Conservation (phyloP, 768 basidiomycete genomes). For the Xerocomus spinulosus region DNA sequence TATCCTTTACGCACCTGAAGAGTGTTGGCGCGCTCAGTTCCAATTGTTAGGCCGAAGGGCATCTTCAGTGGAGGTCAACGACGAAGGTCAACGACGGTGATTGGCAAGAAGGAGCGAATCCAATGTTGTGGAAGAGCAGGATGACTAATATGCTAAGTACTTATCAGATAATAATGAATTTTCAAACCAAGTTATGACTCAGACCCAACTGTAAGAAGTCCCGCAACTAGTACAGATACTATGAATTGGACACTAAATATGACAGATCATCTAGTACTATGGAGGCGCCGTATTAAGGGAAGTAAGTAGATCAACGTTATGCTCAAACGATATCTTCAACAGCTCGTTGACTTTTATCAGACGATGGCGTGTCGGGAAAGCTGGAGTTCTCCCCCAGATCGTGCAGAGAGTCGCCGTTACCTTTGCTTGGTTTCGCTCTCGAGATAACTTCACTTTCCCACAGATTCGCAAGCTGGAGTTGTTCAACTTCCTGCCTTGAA, state of each 20-base stretch:
- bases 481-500: constrained; percentile 12
- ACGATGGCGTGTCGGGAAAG: neutral
- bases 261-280: neutral
- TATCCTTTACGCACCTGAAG: constrained; percentile 51
- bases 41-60: constrained; percentile 74
- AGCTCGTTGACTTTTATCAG: neutral
- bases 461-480: constrained; percentile 6
- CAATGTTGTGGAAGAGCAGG: constrained; percentile 12
- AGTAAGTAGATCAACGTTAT: neutral
- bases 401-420: neutral
- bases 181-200: neutral
- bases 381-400: neutral
- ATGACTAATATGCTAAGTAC: constrained; percentile 28
- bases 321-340: neutral
- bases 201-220: too few relatives aligned
- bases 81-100: constrained; percentile 23
- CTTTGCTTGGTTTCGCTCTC: neutral
- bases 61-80: constrained; percentile 34
- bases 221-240: too few relatives aligned
- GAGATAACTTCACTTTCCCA: neutral
- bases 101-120: constrained; percentile 25
- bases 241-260: neutral
- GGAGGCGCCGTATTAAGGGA: too few relatives aligned
- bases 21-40: constrained; percentile 67
- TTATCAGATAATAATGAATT: constrained; percentile 5